Evolutionary conservation across 192 early-diverging fungal species (phyloP), one percentile per base, ranked within the genome.

Genomic region (Coemansia javaensis): DNA sequence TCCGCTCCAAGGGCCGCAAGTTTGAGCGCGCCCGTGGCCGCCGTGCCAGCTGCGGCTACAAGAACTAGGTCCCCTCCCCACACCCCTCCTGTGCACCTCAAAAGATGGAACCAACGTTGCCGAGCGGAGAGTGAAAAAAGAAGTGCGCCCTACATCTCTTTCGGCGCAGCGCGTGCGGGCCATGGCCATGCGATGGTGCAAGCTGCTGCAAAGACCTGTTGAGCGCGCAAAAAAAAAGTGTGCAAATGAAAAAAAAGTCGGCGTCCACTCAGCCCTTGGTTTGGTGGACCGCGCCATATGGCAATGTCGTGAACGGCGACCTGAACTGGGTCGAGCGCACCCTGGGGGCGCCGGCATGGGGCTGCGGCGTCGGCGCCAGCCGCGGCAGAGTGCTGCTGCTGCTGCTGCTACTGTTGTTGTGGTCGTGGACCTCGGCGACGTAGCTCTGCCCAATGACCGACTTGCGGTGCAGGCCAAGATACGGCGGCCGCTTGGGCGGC

Each of bases 11-110:
- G 90, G 97, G 97, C 56, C 89, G 97, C 83, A 99, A 99, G 90
- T 96, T 96, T 77, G 95, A 99, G 81, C 77, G 81, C 34, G 97
- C 95, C 75, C 93, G 97, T 94, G 97, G 97, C 88, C 90, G 93
- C 68, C 87, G 97, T 86, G 83, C 89, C 72, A 93, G 90, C 74
- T 88, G 94, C 81, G 97, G 97, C 79, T 98, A 86, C 91, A 94
- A 94, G 83, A 81, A 74, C 59, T 91, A 89, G 85, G 20, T 12
- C 18, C 25, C 14, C 17, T 40, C 32, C 43, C 32, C 17, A 16
- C 12, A 30, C 28, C 10, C 28, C 10, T 30, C 3, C 28, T 30
- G 28, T 30, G 7, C 28, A 3, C 28, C 1, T 4, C 8, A 2
- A 25, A 25, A 25, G 6, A 2, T 25, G n/a, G n/a, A n/a, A n/a